phyloP scores from a whole-genome alignment of 2,329 filamentous ascomycete genomes.

The Fusarium albidum region DNA sequence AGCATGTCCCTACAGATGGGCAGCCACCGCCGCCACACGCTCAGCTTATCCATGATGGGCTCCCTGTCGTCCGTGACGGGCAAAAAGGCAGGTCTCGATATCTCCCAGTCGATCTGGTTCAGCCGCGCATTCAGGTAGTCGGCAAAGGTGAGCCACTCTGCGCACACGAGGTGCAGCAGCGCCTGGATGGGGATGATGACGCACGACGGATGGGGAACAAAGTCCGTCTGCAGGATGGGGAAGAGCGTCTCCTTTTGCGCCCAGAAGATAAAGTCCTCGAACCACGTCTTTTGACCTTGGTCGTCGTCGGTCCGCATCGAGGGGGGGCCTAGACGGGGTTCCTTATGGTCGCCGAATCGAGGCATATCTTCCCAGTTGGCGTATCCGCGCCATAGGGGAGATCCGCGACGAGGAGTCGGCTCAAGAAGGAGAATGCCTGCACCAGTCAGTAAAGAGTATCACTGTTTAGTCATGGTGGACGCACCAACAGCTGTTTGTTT shows the following conservation, averaged over 20 bases:
- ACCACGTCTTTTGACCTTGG: too few relatives aligned
- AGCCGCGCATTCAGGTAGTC: slow-evolving; percentile 8
- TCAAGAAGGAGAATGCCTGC: slow-evolving; percentile 3
- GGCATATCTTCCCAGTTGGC: slow-evolving; percentile 1
- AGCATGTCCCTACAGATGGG: slow-evolving; percentile 1
- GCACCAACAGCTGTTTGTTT: not conserved
- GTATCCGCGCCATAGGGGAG: slow-evolving; percentile 4
- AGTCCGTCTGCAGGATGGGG: too few relatives aligned
- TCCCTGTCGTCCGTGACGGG: not conserved
- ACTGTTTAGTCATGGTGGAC: not conserved
- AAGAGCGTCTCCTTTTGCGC: too few relatives aligned
- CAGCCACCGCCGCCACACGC: slow-evolving; percentile 4
- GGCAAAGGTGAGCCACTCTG: slow-evolving; percentile 6
- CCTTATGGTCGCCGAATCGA: not conserved
- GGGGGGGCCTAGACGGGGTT: too few relatives aligned
- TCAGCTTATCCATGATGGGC: not conserved
- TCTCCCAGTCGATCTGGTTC: slow-evolving; percentile 6
- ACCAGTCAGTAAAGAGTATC: not conserved
- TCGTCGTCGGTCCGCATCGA: too few relatives aligned
- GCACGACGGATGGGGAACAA: too few relatives aligned
- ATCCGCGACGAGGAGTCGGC: not conserved
- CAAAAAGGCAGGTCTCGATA: slow-evolving; percentile 1
- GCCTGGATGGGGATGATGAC: not conserved
- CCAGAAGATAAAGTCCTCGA: too few relatives aligned
- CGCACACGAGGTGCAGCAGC: not conserved